Evolutionary conservation across 257 asterid species (phyloP), one percentile per base, ranked within the genome.

Genomic region (Craterostigma plantagineum): DNA sequence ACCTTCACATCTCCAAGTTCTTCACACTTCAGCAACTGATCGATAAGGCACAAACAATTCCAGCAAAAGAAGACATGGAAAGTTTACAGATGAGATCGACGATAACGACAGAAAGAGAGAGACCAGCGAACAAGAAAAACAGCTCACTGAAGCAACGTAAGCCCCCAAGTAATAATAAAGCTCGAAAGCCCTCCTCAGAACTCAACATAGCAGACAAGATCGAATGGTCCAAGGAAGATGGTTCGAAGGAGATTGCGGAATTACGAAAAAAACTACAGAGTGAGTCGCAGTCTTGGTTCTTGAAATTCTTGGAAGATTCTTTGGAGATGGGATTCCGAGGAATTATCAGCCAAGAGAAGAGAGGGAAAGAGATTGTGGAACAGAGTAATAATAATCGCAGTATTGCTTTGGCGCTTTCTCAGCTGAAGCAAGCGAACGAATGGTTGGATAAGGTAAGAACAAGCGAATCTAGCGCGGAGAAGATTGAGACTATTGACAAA

Each of bases 181-280:
- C 54, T 38, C 41, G 51, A 13, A 67, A 43, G 42, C 38, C 63
- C 8, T 45, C 69, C 4, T 8, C 47, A 15, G 66, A 73, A 35
- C 68, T 66, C 12, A 42, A 70, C 6, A 35, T 12, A 1, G 52
- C 61, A 2, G 86, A 77, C 11, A 86, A 63, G 54, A 50, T 66
- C 34, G 94, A 86, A 62, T 86, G 96, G 94, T 74, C 81, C 1
- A 81, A 63, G 13, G 64, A 53, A 7, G 81, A 73, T 11, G 73
- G 85, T 38, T 41, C 51, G 2, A 66, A 56, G 38, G 74, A 68
- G 40, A 54, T 52, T n/a, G 42, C n/a, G 45, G 87, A 86, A 50
- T 54, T 81, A 18, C 54, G 47, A 46, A 68, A 56, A 41, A 40
- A 38, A 23, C 77, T 86, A 7, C 17, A 52, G 8, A 46, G 56